These are phyloP conservation scores for Pleodorina starrii DNA, from an alignment of 139 green algal species.

Conservation along the genomic window DNA sequence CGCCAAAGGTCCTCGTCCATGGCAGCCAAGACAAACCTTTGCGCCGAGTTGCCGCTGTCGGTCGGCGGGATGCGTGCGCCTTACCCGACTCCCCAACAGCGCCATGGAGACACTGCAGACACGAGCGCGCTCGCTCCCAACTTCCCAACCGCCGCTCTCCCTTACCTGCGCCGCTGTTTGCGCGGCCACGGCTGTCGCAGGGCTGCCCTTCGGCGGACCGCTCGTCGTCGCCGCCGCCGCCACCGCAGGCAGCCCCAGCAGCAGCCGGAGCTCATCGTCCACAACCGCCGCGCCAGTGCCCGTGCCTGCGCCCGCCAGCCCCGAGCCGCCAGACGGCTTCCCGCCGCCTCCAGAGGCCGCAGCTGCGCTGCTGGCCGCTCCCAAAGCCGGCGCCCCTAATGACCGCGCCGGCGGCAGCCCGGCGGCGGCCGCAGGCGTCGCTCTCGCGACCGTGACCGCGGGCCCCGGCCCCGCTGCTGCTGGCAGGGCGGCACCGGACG, in stretches of 20 bases:
- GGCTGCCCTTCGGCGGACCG: background rate
- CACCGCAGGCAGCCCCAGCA: constrained; percentile 24
- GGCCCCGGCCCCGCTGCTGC: too few species aligned
- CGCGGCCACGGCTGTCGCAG: background rate
- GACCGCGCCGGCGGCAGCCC: background rate
- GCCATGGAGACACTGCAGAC: background rate
- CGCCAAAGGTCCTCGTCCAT: too few species aligned
- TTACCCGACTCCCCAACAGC: too few species aligned
- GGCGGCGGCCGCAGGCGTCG: background rate
- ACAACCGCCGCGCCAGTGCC: background rate
- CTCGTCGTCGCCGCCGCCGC: background rate
- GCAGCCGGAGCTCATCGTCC: constrained; percentile 38
- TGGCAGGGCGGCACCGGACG: too few species aligned
- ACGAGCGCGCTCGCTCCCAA: too few species aligned
- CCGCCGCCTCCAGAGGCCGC: background rate
- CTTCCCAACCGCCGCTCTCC: too few species aligned
- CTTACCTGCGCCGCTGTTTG: background rate
- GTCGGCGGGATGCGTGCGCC: too few species aligned
- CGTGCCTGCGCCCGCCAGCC: background rate
- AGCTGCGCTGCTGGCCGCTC: background rate
- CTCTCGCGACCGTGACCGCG: background rate
- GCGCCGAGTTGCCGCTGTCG: too few species aligned
- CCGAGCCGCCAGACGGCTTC: background rate
- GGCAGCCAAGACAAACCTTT: too few species aligned
- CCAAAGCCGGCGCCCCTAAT: too few species aligned